phyloP scores from a whole-genome alignment of 768 basidiomycete genomes.

The Psilocybe sp. region DNA sequence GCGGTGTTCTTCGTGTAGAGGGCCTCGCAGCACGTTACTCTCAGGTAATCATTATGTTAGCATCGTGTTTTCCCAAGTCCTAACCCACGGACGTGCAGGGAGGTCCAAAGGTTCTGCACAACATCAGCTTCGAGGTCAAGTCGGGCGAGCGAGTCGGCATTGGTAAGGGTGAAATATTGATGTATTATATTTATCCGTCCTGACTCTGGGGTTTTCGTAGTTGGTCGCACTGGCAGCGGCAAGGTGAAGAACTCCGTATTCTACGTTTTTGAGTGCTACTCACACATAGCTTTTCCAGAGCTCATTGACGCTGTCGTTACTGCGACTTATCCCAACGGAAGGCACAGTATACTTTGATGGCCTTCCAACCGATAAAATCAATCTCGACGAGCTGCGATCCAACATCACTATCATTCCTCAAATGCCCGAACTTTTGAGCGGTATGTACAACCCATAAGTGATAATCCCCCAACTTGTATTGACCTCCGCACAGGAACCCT shows the following conservation, averaged over 20 bases:
- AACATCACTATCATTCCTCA: slow-evolving; percentile 59
- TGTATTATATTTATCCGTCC: not conserved
- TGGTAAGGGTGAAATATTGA: slow-evolving; percentile 22
- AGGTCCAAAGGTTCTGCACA: slow-evolving; percentile 53
- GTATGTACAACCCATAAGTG: slow-evolving; percentile 3
- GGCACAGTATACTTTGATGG: slow-evolving; percentile 56
- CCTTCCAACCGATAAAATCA: slow-evolving; percentile 40
- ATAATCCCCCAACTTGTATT: not conserved
- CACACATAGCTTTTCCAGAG: slow-evolving; percentile 13
- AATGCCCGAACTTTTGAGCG: slow-evolving; percentile 34
- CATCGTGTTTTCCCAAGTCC: not conserved
- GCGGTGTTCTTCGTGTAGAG: slow-evolving; percentile 52
- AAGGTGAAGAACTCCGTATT: slow-evolving; percentile 15
- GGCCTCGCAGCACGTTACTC: slow-evolving; percentile 58
- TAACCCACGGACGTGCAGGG: slow-evolving; percentile 17
- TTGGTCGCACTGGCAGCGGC: slow-evolving; percentile 26
- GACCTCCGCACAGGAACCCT: slow-evolving; percentile 37
- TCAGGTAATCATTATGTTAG: slow-evolving; percentile 11
- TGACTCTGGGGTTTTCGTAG: slow-evolving; percentile 4
- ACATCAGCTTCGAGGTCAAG: slow-evolving; percentile 51
- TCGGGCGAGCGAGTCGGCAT: slow-evolving; percentile 57
- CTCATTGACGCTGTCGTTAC: slow-evolving; percentile 42
- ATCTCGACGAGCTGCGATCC: slow-evolving; percentile 51
- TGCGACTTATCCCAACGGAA: slow-evolving; percentile 51
- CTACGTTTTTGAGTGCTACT: not conserved